A percentile compares a stretch with the other conserved stretches of the same genome.
These are phyloP conservation scores for Stentor roeselii DNA, from an alignment of 73 alveolate species.

Conservation along the genomic window DNA sequence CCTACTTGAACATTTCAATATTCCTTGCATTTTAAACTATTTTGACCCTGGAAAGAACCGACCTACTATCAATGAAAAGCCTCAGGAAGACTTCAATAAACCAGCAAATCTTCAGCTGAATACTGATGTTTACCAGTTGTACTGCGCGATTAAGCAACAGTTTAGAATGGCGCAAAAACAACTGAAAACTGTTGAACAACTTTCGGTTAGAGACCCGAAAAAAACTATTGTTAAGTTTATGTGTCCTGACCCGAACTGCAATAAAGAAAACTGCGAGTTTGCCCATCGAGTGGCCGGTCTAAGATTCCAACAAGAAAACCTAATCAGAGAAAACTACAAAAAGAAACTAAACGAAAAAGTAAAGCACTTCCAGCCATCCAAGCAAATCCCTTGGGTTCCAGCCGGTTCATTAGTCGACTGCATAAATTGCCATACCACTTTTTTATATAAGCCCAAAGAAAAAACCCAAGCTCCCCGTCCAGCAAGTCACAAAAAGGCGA, in stretches of 20 bases:
- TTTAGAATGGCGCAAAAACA: background rate
- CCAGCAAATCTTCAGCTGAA: background rate
- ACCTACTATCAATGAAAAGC: constrained; percentile 23
- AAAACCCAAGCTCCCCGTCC: no score
- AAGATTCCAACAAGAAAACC: background rate
- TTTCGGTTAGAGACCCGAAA: background rate
- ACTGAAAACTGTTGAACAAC: background rate
- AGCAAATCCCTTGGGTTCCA: background rate
- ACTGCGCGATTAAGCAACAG: background rate
- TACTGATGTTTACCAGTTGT: background rate
- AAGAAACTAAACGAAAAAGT: background rate
- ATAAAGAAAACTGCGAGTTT: background rate
- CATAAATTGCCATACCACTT: background rate
- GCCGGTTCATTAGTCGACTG: background rate
- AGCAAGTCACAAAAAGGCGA: no score
- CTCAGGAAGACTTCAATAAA: constrained; percentile 12
- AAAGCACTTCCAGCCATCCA: background rate
- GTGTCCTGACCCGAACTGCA: background rate
- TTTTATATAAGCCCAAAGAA: background rate
- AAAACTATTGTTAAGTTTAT: background rate
- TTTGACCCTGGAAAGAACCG: constrained; percentile 18
- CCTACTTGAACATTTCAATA: background rate
- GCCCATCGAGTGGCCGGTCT: background rate
- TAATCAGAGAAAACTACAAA: background rate
- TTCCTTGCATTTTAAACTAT: constrained; percentile 7